Base-by-base conservation (phyloP, 2,329 filamentous ascomycete species). In the Periconia macrospinosa region DNA sequence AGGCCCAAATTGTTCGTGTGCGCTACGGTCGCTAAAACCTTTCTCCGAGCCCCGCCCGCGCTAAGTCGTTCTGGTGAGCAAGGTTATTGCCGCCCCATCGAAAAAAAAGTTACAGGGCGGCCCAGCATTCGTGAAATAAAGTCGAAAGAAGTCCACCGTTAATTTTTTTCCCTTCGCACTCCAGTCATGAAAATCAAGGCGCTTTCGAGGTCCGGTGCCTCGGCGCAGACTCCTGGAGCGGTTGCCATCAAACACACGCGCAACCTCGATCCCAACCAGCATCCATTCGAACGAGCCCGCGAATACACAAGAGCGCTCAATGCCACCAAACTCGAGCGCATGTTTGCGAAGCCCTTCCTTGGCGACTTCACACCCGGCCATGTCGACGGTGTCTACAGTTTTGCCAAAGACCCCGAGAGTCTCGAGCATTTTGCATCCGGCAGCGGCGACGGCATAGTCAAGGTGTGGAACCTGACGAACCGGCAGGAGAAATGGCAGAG, bases 301-400 rank as follows among this genome's bases (percentile, higher is more conserved):
- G 92, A 96, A 78, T 93, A 92, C 71, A 91, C 87, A 14, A 78
- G 87, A 63, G 87, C 88, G 11, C 79, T 90, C 56, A 90, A 91
- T 84, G 92, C 92, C 23, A 91, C 92, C 54, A 97, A 97, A 75
- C 78, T 97, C 57, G 91, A 96, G 77, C 89, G 92, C 64, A 93
- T 97, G 89, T 96, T 96, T 74, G 88, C 88, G 30, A 82, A 87
- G 49, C 90, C 90, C 3, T 96, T 96, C 69, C 78, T 99, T 43
- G 90, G 84, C 1, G 91, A 97, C 73, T 85, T 99, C 20, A 93
- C 93, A 50, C 83, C 85, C 30, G 93, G 94, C 18, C 94, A 99
- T 76, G 90, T 97, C 52, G 94, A 99, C 68, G 94, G 94, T 47
- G 78, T 81, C 15, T 81, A 80, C 63, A 74, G 68, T 11, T 74